A percentile compares a stretch with the other conserved stretches of the same genome.
phyloP scores from a whole-genome alignment of 108 stramenopile species.

The Fragilaria radians region DNA sequence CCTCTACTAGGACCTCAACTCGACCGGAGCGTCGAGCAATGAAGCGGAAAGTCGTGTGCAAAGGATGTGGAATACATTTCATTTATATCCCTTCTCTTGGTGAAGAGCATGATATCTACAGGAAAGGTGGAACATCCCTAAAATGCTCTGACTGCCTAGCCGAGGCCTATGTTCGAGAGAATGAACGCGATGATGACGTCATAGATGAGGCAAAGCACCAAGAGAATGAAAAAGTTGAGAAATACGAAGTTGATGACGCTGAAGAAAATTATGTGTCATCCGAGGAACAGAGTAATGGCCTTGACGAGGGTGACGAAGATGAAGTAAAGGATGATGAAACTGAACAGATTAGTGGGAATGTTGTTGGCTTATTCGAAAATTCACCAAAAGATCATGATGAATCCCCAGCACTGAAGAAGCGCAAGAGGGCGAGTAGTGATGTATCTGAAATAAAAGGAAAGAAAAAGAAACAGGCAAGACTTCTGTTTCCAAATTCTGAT shows the following conservation, averaged over 20 bases:
- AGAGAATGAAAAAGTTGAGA: no score
- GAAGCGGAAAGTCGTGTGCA: no score
- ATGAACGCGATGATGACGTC: not conserved
- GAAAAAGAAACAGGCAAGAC: not conserved
- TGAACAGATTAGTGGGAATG: constrained; percentile 13
- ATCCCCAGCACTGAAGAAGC: not conserved
- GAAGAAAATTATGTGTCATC: constrained; percentile 3
- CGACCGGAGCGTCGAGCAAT: constrained; percentile 1
- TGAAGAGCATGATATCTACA: constrained; percentile 3
- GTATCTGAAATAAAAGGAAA: not conserved
- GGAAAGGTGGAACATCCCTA: not conserved
- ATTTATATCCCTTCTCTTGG: constrained; percentile 5
- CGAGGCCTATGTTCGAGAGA: not conserved
- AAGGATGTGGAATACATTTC: constrained; percentile 7
- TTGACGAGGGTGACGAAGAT: constrained; percentile 32
- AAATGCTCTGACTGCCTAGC: constrained; percentile 12
- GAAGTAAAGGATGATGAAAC: constrained; percentile 11
- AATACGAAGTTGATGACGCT: not conserved
- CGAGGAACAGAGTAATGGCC: constrained; percentile 1
- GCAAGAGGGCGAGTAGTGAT: not conserved
- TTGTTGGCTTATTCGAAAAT: not conserved
- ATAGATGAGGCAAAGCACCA: not conserved
- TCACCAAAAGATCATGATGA: not conserved
- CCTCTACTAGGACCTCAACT: constrained; percentile 5
- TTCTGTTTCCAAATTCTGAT: not conserved